Evolutionary conservation across 164 flowering plant genomes (phyloP).

Genomic region (Nelumbo lutea): DNA sequence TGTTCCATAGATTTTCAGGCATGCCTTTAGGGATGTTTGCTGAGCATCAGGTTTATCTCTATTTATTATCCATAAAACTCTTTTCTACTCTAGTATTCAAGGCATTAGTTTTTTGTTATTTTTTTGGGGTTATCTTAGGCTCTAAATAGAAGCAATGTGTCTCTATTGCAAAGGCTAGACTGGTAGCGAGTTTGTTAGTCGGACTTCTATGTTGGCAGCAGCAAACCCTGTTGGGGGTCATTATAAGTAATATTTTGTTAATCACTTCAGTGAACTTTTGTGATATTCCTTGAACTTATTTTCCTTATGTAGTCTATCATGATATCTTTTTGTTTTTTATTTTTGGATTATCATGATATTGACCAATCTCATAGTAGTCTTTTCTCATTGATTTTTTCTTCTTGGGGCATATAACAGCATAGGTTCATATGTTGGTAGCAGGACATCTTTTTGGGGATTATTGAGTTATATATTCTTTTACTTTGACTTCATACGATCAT

Average conservation of each 20-base stretch:
- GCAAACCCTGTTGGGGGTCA: constrained; percentile 99
- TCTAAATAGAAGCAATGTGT: constrained; percentile 97
- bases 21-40: too few species aligned
- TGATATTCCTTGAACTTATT: neutral
- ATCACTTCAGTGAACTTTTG: constrained; percentile 1
- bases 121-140: constrained; percentile 45
- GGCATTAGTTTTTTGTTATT: neutral
- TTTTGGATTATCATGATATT: neutral
- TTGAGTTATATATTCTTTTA: neutral
- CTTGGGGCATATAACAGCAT: too few species aligned
- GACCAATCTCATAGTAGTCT: too few species aligned
- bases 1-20: too few species aligned
- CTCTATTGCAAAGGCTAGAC: constrained; percentile 98
- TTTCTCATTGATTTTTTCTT: too few species aligned
- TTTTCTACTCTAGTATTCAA: neutral
- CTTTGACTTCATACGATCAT: too few species aligned
- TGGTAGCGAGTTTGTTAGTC: constrained; percentile 97
- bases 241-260: constrained; percentile 56
- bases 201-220: constrained; percentile 93
- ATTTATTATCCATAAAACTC: constrained; percentile 3
- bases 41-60: constrained; percentile 80
- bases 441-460: neutral
- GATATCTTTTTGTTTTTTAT: neutral
- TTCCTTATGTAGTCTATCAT: neutral
- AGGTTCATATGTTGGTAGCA: neutral